Conservation (phyloP, 148 eudicot genomes). For the Rhododendron kiyosumense region DNA sequence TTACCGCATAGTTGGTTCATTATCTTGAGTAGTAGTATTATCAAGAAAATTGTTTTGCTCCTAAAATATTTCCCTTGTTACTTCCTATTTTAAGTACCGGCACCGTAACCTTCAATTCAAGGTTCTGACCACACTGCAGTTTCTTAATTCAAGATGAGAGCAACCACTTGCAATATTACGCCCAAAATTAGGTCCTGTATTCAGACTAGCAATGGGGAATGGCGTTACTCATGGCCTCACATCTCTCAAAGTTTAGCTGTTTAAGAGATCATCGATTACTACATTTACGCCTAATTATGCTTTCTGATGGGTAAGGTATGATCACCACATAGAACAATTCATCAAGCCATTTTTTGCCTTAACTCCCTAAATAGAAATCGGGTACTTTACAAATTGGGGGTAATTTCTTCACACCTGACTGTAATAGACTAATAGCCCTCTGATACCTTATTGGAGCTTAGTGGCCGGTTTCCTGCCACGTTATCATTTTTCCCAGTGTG, state of each 20-base stretch:
- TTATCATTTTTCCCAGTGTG: neutral
- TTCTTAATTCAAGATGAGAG: neutral
- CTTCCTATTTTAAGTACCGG: neutral
- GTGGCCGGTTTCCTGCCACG: neutral
- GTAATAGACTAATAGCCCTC: too few relatives aligned
- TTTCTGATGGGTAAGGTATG: neutral
- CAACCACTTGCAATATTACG: neutral
- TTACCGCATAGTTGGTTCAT: neutral
- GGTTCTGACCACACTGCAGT: neutral
- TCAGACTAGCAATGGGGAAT: neutral
- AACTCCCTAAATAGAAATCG: conserved; percentile 6
- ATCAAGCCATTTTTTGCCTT: neutral
- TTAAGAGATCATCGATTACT: neutral
- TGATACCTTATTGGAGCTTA: neutral
- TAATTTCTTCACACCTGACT: neutral
- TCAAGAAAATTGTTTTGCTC: neutral
- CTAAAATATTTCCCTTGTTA: neutral
- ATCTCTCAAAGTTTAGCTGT: neutral
- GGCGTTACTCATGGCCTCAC: neutral
- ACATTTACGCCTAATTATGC: neutral
- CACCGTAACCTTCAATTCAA: neutral
- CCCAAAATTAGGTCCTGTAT: neutral
- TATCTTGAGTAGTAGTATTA: neutral
- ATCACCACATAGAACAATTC: neutral
- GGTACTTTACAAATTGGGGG: neutral